Percentiles rank a stretch among this genome's conserved stretches.
These are phyloP conservation scores for Starmerella cellae DNA, from an alignment of 805 yeast genomes.

Conservation along the genomic window DNA sequence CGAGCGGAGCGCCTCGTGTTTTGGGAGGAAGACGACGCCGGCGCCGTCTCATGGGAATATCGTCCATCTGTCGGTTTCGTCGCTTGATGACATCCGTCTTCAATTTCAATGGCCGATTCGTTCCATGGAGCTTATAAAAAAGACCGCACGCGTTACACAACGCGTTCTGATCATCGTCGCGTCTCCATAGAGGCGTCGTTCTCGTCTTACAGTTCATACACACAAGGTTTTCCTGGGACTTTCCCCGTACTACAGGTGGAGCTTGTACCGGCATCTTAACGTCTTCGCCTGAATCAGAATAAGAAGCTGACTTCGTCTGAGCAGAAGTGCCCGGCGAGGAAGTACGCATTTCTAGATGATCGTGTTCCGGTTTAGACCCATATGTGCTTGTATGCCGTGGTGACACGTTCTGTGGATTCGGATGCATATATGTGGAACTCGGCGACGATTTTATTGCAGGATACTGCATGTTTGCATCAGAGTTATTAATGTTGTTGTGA, in stretches of 20 bases:
- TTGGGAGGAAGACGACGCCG: constrained; percentile 5
- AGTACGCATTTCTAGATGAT: neutral
- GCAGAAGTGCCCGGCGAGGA: neutral
- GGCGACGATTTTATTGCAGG: too few relatives aligned
- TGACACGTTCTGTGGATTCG: too few relatives aligned
- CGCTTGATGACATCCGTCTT: constrained; percentile 88
- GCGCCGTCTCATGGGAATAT: constrained; percentile 20
- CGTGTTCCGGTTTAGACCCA: neutral
- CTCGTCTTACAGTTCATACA: constrained; percentile 85
- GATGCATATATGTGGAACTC: too few relatives aligned
- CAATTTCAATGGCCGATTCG: constrained; percentile 77
- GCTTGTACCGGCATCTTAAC: neutral
- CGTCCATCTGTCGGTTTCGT: constrained; percentile 45
- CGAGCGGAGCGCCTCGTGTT: neutral
- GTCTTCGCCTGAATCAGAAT: neutral
- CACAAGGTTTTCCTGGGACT: constrained; percentile 8
- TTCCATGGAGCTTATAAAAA: constrained; percentile 86
- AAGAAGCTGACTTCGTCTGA: neutral
- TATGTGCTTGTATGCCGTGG: neutral
- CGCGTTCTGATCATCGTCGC: constrained; percentile 85
- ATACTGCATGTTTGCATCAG: too few relatives aligned
- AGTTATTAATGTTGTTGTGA: too few relatives aligned
- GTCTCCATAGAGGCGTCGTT: constrained; percentile 90
- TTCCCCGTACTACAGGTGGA: neutral
- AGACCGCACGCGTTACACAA: constrained; percentile 94